Base-by-base conservation (phyloP, 1,139 yeast species). In the Scheffersomyces titani region DNA sequence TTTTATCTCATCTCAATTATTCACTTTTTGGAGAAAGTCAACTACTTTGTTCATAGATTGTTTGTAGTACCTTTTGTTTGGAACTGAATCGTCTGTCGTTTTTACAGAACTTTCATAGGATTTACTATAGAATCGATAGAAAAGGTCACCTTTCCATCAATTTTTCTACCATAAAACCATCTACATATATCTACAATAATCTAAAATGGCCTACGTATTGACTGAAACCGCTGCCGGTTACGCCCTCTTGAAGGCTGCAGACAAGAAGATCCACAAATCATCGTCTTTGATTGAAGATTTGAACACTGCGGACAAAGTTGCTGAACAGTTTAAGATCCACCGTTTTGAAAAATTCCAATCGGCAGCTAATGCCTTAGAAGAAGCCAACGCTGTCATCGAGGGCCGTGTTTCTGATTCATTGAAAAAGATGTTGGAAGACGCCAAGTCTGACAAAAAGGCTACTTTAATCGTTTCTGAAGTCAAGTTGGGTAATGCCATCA, bases 221-320 rank as follows among this genome's bases (percentile, higher is more conserved):
- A 90, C 98, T 61, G 99, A 94, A 83, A 94, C 98, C 63, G 91
- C 98, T 64, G 99, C 99, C 57, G 99, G 99, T 73, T 94, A 94
- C 74, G 98, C 98, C 73, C 84, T 94, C 73, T 86, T 94, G 71
- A 94, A 94, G 81, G 97, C 98, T 59, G 88, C 97, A 63, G 98
- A 94, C 83, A 94, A 94, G 83, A 94, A 94, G 85, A 89, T 94
- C 71, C 88, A 93, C 84, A 92, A 93, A 81, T 89, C 96, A 44
- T 75, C 90, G 54, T 73, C 86, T 59, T 79, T 92, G 68, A 77
- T 90, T 65, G 85, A 88, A 63, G 98, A 93, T 73, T 84, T 92
- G 70, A 83, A 91, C 76, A 77, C 90, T 54, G 89, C 97, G 56
- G 97, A 90, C 64, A 89, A 90, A 74, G 97, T 94, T 60, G 76